These are phyloP conservation scores for Clonostachys solani DNA, from an alignment of 2,329 filamentous ascomycete genomes.

Conservation along the genomic window DNA sequence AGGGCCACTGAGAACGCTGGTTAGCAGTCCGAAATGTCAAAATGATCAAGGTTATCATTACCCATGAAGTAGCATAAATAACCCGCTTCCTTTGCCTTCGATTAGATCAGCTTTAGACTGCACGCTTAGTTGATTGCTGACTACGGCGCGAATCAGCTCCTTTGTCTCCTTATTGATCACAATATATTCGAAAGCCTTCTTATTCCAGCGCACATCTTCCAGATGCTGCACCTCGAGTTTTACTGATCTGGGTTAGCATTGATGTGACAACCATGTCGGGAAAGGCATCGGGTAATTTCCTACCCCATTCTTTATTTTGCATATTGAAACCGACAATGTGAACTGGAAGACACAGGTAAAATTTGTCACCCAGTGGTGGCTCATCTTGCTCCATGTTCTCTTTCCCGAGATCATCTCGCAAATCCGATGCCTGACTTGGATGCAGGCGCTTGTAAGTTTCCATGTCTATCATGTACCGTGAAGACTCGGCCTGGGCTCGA, in stretches of 20 bases:
- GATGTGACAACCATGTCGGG: too few relatives aligned
- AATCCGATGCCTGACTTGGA: background rate
- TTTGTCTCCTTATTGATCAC: slow-evolving; percentile 13
- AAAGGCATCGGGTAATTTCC: too few relatives aligned
- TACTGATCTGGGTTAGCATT: background rate
- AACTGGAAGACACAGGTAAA: too few relatives aligned
- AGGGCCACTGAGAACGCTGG: slow-evolving; percentile 8
- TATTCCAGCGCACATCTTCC: slow-evolving; percentile 7
- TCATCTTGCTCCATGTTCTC: too few relatives aligned
- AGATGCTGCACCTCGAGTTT: background rate
- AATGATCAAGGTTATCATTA: too few relatives aligned
- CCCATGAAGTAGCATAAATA: slow-evolving; percentile 22
- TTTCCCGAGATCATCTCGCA: too few relatives aligned
- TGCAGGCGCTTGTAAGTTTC: background rate
- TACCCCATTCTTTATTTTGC: too few relatives aligned
- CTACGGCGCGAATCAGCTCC: slow-evolving; percentile 18
- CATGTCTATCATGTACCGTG: background rate
- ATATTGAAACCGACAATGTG: too few relatives aligned
- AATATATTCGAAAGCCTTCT: slow-evolving; percentile 8
- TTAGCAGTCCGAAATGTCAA: too few relatives aligned
- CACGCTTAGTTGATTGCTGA: slow-evolving; percentile 10
- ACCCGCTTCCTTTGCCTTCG: slow-evolving; percentile 16
- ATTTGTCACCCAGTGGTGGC: too few relatives aligned
- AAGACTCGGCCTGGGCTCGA: background rate
- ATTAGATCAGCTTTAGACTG: slow-evolving; percentile 23